Percentiles rank a stretch among this genome's conserved stretches.
phyloP scores from a whole-genome alignment of 2,329 filamentous ascomycete species.

The Xylariomycetidae sp. region DNA sequence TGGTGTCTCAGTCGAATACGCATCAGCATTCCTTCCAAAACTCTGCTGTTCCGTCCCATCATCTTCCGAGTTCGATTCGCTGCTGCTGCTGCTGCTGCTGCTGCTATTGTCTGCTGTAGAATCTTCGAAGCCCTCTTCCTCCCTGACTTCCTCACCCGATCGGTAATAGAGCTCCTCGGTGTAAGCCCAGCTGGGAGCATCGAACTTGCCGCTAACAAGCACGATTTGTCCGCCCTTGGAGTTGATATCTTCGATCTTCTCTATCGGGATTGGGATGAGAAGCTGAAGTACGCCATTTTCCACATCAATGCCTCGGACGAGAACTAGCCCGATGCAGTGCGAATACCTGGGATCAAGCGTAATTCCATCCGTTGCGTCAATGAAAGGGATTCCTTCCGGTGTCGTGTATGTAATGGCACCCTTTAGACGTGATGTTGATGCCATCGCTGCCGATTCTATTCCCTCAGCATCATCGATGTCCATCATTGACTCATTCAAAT shows the following conservation, averaged over 20 bases:
- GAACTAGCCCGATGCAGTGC: conserved; percentile 56
- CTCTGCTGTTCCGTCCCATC: too few species aligned
- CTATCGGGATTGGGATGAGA: conserved; percentile 52
- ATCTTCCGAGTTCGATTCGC: conserved; percentile 9
- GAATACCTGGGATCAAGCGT: conserved; percentile 58
- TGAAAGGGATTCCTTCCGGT: conserved; percentile 56
- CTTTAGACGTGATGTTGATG: conserved; percentile 8
- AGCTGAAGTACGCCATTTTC: conserved; percentile 53
- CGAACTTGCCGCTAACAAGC: conserved; percentile 64
- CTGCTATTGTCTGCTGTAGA: neutral
- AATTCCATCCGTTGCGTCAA: conserved; percentile 49
- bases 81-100: conserved; percentile 11
- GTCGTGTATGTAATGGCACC: conserved; percentile 33
- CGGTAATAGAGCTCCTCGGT: conserved; percentile 53
- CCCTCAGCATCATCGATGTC: conserved; percentile 16
- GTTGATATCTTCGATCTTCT: conserved; percentile 35
- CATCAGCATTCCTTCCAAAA: too few species aligned
- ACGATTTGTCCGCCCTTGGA: conserved; percentile 47
- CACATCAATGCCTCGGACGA: conserved; percentile 66
- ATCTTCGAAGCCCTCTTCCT: conserved; percentile 25
- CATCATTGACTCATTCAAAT: conserved; percentile 15
- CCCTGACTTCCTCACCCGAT: conserved; percentile 29
- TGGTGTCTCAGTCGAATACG: conserved; percentile 34
- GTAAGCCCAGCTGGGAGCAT: conserved; percentile 66
- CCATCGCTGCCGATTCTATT: conserved; percentile 2